Evolutionary conservation across 2,329 filamentous ascomycete species (phyloP), one percentile per base, ranked within the genome.

Genomic region (Myriangium duriaei): DNA sequence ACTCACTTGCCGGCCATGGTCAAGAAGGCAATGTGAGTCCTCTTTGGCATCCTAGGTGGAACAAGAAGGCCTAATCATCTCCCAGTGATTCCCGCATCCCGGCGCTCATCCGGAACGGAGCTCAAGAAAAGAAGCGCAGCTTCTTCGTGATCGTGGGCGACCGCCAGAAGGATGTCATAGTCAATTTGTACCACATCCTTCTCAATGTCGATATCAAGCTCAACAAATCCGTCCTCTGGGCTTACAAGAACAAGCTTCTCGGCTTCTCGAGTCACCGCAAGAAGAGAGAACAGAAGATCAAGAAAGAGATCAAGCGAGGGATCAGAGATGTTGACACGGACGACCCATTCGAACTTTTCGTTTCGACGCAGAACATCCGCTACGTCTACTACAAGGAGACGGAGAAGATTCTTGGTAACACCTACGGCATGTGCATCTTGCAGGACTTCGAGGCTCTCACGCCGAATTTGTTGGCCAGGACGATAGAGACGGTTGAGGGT

Each of bases 371-470:
- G 65, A 86, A 95, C 61, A 94, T 98, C 58, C 82, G 91, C 60
- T 98, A 98, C 72, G 85, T 91, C 41, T 98, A 94, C 71, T 98
- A 98, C 69, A 98, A 98, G 64, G 91, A 98, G 66, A 96, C 91
- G 17, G 91, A 98, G 54, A 96, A 95, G 69, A 95, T 98, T 55
- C 64, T 96, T 40, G 91, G 91, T 58, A 93, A 96, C 60, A 98
- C 91, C 30, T 98, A 91, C 56, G 88, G 88, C 56, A 95, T 95
- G 84, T 95, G 86, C 59, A 93, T 98, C 47, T 65, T 98, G 49
- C 91, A 98, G 60, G 91, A 98, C 56, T 98, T 98, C 52, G 91
- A 98, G 62, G 91, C 87, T 29, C 74, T 98, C 49, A 98, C 91
- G 7, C 91, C 91, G n/a, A 98, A 98, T 56, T 71, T 95, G 47